Evolutionary conservation across 306 rosid genomes (phyloP).

Genomic region (Hippophae rhamnoides): DNA sequence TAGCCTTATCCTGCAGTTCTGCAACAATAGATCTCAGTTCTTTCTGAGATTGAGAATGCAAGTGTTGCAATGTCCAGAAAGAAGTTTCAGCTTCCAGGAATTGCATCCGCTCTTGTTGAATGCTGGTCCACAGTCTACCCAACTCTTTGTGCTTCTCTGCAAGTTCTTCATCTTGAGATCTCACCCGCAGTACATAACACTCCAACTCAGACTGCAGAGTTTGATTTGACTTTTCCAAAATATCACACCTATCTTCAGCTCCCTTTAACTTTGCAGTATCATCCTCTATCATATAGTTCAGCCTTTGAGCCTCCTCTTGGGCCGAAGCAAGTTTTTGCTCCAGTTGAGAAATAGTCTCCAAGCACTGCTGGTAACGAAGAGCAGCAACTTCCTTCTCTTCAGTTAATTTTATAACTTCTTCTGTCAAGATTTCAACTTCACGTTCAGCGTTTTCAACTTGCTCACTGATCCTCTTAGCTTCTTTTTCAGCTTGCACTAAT

Average conservation of each 20-base stretch:
- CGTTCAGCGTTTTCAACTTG: slow-evolving; percentile 46
- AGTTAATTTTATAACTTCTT: slow-evolving; percentile 43
- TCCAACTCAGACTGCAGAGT: slow-evolving; percentile 66
- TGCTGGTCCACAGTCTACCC: slow-evolving; percentile 64
- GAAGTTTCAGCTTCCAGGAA: slow-evolving; percentile 91
- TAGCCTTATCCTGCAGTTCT: slow-evolving; percentile 48
- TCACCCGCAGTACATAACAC: slow-evolving; percentile 51
- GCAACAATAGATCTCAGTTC: slow-evolving; percentile 67
- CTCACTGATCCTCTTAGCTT: slow-evolving; percentile 41
- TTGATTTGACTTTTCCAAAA: slow-evolving; percentile 63
- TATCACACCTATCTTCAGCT: slow-evolving; percentile 55
- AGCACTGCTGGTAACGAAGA: slow-evolving; percentile 60
- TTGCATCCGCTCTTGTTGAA: slow-evolving; percentile 72
- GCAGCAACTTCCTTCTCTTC: slow-evolving; percentile 75
- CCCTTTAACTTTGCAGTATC: slow-evolving; percentile 52
- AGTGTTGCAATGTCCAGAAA: slow-evolving; percentile 79
- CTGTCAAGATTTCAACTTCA: slow-evolving; percentile 51
- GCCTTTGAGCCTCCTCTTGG: slow-evolving; percentile 55
- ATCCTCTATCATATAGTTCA: slow-evolving; percentile 42
- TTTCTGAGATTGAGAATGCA: slow-evolving; percentile 83
- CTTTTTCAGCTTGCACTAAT: slow-evolving; percentile 52
- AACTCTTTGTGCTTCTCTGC: slow-evolving; percentile 82
- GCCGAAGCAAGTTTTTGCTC: slow-evolving; percentile 53
- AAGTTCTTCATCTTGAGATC: slow-evolving; percentile 68
- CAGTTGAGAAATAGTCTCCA: slow-evolving; percentile 56